Conservation (phyloP, 176 grass and related monocot species). For the Pontederia paniculata region DNA sequence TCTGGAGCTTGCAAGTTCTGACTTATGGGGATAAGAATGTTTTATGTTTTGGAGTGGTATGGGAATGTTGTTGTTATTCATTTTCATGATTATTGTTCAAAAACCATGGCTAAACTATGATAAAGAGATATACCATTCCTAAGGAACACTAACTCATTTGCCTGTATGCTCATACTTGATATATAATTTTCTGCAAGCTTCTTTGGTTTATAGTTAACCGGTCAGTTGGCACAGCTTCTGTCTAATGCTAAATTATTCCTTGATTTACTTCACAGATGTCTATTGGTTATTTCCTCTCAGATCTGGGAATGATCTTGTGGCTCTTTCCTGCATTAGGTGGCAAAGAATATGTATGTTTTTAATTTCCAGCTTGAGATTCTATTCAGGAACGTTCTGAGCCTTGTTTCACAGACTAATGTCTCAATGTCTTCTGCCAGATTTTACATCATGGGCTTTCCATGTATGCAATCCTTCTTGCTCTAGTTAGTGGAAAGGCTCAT, state of each 20-base stretch:
- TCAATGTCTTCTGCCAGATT: constrained; percentile 27
- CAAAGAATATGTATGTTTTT: constrained; percentile 76
- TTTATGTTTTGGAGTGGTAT: too few relatives aligned
- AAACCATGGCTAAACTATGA: too few relatives aligned
- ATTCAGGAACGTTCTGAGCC: neutral
- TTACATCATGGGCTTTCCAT: constrained; percentile 83
- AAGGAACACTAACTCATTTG: too few relatives aligned
- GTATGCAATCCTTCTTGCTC: constrained; percentile 57
- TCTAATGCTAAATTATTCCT: neutral
- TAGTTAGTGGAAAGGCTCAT: constrained; percentile 65
- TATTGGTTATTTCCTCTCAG: constrained; percentile 69
- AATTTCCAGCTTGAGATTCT: neutral
- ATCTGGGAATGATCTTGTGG: constrained; percentile 55
- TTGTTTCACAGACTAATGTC: neutral
- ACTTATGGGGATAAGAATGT: too few relatives aligned
- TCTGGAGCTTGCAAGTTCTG: too few relatives aligned
- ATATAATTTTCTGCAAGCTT: too few relatives aligned
- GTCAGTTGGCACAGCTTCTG: neutral
- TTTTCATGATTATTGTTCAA: too few relatives aligned
- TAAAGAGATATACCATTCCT: too few relatives aligned
- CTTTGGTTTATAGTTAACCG: neutral
- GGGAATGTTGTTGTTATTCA: too few relatives aligned
- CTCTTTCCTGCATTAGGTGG: constrained; percentile 72
- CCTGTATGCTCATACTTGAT: too few relatives aligned
- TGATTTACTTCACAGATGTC: constrained; percentile 36